Percentiles rank a stretch among this genome's conserved stretches.
Evolutionary conservation across 345 rosid genomes (phyloP).

Genomic region (Linum lewisii): DNA sequence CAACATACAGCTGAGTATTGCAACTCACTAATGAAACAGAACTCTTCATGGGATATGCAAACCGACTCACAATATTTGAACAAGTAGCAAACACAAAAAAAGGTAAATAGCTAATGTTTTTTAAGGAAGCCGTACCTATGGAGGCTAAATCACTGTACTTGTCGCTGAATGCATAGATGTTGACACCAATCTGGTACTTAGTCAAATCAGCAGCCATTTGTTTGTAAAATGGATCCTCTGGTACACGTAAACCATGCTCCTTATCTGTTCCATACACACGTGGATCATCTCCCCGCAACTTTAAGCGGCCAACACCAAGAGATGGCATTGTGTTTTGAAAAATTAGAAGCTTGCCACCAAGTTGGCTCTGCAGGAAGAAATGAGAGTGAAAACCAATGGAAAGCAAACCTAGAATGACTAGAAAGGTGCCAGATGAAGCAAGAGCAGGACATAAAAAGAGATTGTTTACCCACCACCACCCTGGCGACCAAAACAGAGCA

Average conservation of each 20-base stretch:
- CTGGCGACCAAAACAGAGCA: background rate
- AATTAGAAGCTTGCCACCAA: conserved; percentile 89
- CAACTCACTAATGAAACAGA: too few relatives aligned
- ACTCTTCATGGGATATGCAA: background rate
- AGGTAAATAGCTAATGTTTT: background rate
- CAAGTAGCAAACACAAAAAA: background rate
- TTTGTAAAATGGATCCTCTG: conserved; percentile 92
- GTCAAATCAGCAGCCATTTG: conserved; percentile 99
- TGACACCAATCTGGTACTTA: conserved; percentile 87
- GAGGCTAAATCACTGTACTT: conserved; percentile 92
- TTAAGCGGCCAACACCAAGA: conserved; percentile 88
- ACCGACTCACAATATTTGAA: background rate
- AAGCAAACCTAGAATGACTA: background rate
- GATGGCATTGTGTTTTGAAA: conserved; percentile 93
- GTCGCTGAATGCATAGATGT: conserved; percentile 85
- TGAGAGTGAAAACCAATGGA: background rate
- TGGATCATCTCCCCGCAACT: conserved; percentile 93
- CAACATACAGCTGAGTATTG: too few relatives aligned
- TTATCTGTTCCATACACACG: conserved; percentile 94
- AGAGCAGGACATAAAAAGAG: too few relatives aligned
- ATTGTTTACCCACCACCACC: background rate
- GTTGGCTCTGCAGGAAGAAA: conserved; percentile 50
- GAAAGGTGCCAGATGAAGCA: background rate
- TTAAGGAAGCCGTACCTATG: conserved; percentile 40
- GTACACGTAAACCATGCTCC: conserved; percentile 65